Conservation (phyloP, 2,329 filamentous ascomycete genomes). For the Karstenula rhodostoma region DNA sequence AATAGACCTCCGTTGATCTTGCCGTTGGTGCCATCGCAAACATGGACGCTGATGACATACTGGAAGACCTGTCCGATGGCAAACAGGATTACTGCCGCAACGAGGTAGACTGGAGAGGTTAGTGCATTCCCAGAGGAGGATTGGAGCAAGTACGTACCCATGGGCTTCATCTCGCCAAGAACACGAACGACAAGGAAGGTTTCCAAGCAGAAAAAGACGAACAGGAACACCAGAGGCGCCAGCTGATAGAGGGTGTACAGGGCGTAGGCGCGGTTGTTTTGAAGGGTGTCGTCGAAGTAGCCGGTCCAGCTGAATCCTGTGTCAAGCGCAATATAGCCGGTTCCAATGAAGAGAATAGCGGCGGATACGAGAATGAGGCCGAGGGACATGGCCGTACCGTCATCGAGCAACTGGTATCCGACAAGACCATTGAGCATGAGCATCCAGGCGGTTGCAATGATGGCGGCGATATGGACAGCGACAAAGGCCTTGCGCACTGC, state of each 20-base stretch:
- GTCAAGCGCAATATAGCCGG: conserved; percentile 94
- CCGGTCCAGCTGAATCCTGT: conserved; percentile 87
- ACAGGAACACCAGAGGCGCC: conserved; percentile 85
- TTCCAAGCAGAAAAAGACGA: conserved; percentile 85
- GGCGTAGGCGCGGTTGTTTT: conserved; percentile 73
- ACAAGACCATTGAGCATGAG: conserved; percentile 91
- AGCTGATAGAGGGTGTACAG: conserved; percentile 96
- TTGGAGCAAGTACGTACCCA: conserved; percentile 66
- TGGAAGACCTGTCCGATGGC: conserved; percentile 95
- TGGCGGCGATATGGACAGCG: conserved; percentile 87
- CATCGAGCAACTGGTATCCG: conserved; percentile 91
- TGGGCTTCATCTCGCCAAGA: conserved; percentile 87
- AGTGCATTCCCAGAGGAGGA: conserved; percentile 26
- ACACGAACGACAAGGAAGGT: conserved; percentile 82
- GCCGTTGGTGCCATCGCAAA: conserved; percentile 82
- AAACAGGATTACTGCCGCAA: conserved; percentile 78
- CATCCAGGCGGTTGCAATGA: conserved; percentile 88
- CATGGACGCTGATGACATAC: conserved; percentile 89
- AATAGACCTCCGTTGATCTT: conserved; percentile 95
- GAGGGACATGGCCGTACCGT: conserved; percentile 86
- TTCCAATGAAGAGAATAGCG: conserved; percentile 79
- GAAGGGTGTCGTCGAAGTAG: conserved; percentile 68
- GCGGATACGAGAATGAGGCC: conserved; percentile 77
- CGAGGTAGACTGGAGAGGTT: conserved; percentile 71
- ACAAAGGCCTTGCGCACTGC: conserved; percentile 84